Evolutionary conservation across 306 rosid genomes (phyloP).

Genomic region (Castanea sativa): DNA sequence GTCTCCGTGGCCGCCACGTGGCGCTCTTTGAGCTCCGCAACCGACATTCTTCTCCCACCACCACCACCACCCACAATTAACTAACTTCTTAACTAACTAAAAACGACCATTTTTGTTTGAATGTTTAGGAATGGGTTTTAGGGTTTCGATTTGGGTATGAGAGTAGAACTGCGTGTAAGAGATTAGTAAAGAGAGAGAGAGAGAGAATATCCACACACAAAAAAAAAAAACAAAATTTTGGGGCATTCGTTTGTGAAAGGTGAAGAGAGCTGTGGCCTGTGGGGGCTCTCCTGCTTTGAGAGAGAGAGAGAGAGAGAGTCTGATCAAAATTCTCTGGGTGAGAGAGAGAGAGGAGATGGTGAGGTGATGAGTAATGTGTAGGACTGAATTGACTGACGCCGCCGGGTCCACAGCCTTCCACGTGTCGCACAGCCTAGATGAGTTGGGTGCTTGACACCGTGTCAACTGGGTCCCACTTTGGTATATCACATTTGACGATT

Average conservation of each 20-base stretch:
- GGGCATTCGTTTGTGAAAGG: not conserved
- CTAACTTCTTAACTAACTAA: not conserved
- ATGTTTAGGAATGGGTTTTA: not conserved
- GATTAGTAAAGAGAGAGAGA: no score
- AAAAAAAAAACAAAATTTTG: not conserved
- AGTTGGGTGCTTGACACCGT: not conserved
- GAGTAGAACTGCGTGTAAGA: no score
- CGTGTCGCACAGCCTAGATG: not conserved
- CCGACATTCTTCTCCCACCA: constrained; percentile 55
- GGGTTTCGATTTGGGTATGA: no score
- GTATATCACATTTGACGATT: not conserved
- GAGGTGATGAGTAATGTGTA: not conserved
- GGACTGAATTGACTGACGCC: not conserved
- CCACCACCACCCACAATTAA: not conserved
- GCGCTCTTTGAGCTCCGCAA: constrained; percentile 87
- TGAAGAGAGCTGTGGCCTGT: not conserved
- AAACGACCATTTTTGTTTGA: not conserved
- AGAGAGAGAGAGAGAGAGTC: not conserved
- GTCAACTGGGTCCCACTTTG: not conserved
- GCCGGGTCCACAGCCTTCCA: not conserved
- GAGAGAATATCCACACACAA: no score
- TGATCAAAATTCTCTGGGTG: not conserved
- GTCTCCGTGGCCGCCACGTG: constrained; percentile 76
- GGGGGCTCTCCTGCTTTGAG: no score
- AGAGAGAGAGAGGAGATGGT: not conserved